Conservation (phyloP, 2,329 filamentous ascomycete species). For the Incumbomyces lentus region DNA sequence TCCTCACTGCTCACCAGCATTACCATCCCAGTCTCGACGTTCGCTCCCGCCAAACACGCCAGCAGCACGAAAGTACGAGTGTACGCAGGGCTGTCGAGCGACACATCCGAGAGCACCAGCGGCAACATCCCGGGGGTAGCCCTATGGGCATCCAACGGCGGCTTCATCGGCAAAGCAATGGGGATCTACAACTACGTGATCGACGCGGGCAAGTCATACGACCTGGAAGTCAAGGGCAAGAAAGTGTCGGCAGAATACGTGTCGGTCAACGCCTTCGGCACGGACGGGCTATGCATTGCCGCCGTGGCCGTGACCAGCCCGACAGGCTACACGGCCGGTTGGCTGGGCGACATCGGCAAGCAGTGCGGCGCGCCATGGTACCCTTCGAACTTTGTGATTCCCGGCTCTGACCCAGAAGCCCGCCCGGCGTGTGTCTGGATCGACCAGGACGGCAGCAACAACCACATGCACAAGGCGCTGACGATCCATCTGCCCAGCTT, state of each 20-base stretch:
- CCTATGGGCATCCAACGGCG: neutral
- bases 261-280: neutral
- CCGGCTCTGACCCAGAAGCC: neutral
- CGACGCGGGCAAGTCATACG: neutral
- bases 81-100: neutral
- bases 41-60: neutral
- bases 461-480: neutral
- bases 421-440: conserved; percentile 2
- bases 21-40: neutral
- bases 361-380: conserved; percentile 2
- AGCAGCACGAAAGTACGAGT: neutral
- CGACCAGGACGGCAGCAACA: conserved; percentile 1
- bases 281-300: neutral
- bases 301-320: conserved; percentile 1
- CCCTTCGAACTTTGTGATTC: neutral
- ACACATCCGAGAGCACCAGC: neutral
- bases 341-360: neutral
- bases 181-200: conserved; percentile 2
- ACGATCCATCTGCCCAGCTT: conserved; percentile 6
- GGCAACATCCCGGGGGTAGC: conserved; percentile 4
- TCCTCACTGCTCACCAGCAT: neutral
- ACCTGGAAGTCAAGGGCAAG: conserved; percentile 1
- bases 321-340: neutral
- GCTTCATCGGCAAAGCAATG: conserved; percentile 3
- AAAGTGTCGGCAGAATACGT: neutral